Base-by-base conservation (phyloP, 2,329 filamentous ascomycete genomes). In the Anisogramma anomala region DNA sequence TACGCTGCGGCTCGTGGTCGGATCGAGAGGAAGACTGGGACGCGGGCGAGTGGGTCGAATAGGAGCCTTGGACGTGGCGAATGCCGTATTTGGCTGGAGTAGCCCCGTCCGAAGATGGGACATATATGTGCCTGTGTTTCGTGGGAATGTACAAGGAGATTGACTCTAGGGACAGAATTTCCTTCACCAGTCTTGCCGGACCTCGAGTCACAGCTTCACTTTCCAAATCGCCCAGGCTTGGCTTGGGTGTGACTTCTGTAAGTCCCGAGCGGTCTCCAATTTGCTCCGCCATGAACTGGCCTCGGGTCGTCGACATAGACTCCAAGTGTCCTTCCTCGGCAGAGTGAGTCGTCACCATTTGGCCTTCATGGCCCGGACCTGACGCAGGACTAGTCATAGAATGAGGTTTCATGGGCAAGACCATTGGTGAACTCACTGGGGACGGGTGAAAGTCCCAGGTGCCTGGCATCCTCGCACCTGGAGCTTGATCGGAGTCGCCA, bases 131-230 rank as follows among this genome's bases (percentile, higher is more conserved):
- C 8, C 67, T 58, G 48, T 72, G 68, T 6, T 62, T 61, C 1
- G 68, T 69, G 6, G 72, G 73, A 1, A 74, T 52, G 47, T 76
- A 75, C 5, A 76, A 55, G 1, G 71, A 73, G n/a, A 77, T 61
- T 3, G 59, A 65, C 18, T 63, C 56, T 15, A 74, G 60, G 9
- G 59, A 66, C 10, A 76, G 42, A 11, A 76, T 65, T 52, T 75
- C 70, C 52, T 74, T 77, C 10, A 71, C 66, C 11, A 77, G 55
- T n/a, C 69, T 64, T 0, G 71, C 68, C 6, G 70, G 66, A 0
- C 70, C 69, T 36, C 67, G 68, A 4, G 70, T 72, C 0, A 71
- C 76, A 3, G 65, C 52, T 2, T 57, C 53, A 37, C 69, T 67
- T 14, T 71, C 67, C 6, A 54, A 51, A 13, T 44, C 36, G 9